Conservation (phyloP, 768 basidiomycete species). For the Trametes villosa region DNA sequence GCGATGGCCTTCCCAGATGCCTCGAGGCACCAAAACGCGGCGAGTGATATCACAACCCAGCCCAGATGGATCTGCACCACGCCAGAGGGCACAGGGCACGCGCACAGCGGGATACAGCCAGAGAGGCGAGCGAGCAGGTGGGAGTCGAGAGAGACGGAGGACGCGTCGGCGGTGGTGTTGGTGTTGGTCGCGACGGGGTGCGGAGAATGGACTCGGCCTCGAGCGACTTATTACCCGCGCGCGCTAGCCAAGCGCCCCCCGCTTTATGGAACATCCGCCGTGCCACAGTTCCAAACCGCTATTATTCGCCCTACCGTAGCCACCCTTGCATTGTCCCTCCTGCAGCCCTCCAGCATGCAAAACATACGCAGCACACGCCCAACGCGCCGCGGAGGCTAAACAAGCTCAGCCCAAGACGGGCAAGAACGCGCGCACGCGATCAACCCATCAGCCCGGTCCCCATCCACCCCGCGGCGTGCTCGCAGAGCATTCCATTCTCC, state of each 20-base stretch:
- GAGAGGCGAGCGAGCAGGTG: not conserved
- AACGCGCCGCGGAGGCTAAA: slow-evolving; percentile 3
- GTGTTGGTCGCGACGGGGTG: too few species aligned
- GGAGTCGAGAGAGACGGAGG: not conserved
- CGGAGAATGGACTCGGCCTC: slow-evolving; percentile 8
- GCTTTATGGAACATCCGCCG: slow-evolving; percentile 12
- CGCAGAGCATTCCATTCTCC: slow-evolving; percentile 27
- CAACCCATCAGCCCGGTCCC: slow-evolving; percentile 11
- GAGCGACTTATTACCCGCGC: not conserved
- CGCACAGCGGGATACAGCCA: not conserved
- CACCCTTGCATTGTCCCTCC: slow-evolving; percentile 5
- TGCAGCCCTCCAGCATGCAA: not conserved
- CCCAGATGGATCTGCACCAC: not conserved
- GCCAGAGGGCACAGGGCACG: slow-evolving; percentile 4
- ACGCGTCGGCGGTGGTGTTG: not conserved
- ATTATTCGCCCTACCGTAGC: not conserved
- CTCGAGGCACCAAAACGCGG: slow-evolving; percentile 13
- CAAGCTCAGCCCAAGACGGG: not conserved
- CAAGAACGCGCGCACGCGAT: slow-evolving; percentile 8
- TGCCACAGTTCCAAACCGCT: slow-evolving; percentile 1
- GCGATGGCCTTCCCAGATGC: slow-evolving; percentile 10
- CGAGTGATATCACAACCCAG: not conserved
- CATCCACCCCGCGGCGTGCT: slow-evolving; percentile 25
- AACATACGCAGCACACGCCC: not conserved
- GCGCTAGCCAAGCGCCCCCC: not conserved